These are phyloP conservation scores for Rosa lucieae DNA, from an alignment of 306 rosid species.

Conservation along the genomic window DNA sequence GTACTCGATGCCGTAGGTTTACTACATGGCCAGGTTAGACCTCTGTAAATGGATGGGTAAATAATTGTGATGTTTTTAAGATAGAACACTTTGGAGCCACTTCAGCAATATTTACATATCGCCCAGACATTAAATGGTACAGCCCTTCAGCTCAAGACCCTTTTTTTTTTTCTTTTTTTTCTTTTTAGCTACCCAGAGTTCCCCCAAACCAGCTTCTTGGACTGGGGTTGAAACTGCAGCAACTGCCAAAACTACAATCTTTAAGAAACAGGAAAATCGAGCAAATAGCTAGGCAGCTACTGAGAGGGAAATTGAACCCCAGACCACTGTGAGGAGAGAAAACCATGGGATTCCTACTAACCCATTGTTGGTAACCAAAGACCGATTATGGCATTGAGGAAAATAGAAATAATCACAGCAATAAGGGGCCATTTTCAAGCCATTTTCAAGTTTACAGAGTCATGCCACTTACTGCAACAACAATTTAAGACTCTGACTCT, in stretches of 20 bases:
- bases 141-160: not conserved
- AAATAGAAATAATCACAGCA: not conserved
- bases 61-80: not conserved
- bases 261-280: not conserved
- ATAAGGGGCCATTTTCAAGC: not conserved
- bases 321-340: not conserved
- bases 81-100: not conserved
- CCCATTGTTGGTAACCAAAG: not conserved
- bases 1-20: not conserved
- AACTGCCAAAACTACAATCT: not conserved
- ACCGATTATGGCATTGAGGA: not conserved
- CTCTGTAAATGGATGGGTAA: not conserved
- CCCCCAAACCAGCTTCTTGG: not conserved
- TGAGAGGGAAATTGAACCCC: not conserved
- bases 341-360: not conserved
- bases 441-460: not conserved
- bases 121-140: not conserved
- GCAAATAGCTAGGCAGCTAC: not conserved
- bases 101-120: conserved; percentile 2
- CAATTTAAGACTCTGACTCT: not conserved
- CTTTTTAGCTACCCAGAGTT: not conserved
- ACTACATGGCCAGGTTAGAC: not conserved
- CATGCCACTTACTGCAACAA: not conserved
- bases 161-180: too few relatives aligned
- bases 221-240: not conserved